Evolutionary conservation across 2,329 filamentous ascomycete genomes (phyloP).

Genomic region (Apiospora saccharicola): DNA sequence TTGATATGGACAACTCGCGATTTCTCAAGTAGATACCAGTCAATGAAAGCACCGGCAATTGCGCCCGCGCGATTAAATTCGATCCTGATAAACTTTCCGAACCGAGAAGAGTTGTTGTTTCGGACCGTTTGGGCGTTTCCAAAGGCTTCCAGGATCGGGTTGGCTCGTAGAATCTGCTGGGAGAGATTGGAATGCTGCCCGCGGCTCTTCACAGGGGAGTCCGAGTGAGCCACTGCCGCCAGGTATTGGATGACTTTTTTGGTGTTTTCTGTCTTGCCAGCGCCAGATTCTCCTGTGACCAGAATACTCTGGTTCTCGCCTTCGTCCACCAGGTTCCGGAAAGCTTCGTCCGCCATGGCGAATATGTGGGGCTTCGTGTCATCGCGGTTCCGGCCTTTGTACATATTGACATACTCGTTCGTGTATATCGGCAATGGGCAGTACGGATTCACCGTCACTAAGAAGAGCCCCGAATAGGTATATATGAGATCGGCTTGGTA

Average conservation of each 20-base stretch:
- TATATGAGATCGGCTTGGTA: slow-evolving; percentile 98
- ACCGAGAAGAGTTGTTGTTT: slow-evolving; percentile 98
- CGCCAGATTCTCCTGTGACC: slow-evolving; percentile 96
- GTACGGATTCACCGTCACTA: slow-evolving; percentile 98
- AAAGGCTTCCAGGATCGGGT: slow-evolving; percentile 96
- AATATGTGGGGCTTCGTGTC: slow-evolving; percentile 98
- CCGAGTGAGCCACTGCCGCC: slow-evolving; percentile 88
- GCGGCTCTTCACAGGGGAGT: slow-evolving; percentile 71
- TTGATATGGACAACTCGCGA: slow-evolving; percentile 95
- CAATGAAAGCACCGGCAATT: slow-evolving; percentile 94
- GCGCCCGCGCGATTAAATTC: slow-evolving; percentile 89
- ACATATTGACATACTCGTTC: slow-evolving; percentile 98
- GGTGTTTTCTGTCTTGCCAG: slow-evolving; percentile 98
- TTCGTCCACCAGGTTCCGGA: slow-evolving; percentile 93
- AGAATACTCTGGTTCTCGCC: slow-evolving; percentile 96
- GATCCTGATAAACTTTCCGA: slow-evolving; percentile 98
- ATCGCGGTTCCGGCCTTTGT: slow-evolving; percentile 88
- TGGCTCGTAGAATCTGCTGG: slow-evolving; percentile 93
- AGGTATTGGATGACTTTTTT: slow-evolving; percentile 99
- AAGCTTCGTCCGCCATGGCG: slow-evolving; percentile 96
- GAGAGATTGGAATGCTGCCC: slow-evolving; percentile 81
- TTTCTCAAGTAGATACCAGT: slow-evolving; percentile 98
- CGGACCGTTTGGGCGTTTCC: slow-evolving; percentile 97
- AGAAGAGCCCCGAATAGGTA: slow-evolving; percentile 95
- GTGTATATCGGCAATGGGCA: slow-evolving; percentile 93